Percentiles rank a stretch among this genome's conserved stretches.
Evolutionary conservation across 805 yeast genomes (phyloP).

Genomic region (Grigorovia yakushimaensis): DNA sequence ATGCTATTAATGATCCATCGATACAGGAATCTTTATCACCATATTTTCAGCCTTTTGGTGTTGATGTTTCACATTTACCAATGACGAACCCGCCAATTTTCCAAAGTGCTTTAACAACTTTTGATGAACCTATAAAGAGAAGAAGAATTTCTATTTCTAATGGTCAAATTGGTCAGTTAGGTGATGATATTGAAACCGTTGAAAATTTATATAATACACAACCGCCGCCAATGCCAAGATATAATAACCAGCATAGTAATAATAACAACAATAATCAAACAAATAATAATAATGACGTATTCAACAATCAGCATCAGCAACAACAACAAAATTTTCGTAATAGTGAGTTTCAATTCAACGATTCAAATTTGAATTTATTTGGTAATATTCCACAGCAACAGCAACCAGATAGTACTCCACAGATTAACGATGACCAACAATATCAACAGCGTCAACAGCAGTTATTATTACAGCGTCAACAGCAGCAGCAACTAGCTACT

Average conservation of each 20-base stretch:
- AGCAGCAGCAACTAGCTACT: neutral
- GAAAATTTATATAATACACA: conserved; percentile 32
- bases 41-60: conserved; percentile 35
- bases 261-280: neutral
- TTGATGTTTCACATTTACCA: conserved; percentile 36
- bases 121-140: conserved; percentile 24
- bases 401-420: neutral
- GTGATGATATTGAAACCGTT: conserved; percentile 31
- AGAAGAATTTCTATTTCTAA: conserved; percentile 73
- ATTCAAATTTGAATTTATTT: neutral
- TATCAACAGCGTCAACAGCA: neutral
- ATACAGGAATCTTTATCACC: conserved; percentile 33
- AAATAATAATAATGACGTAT: neutral
- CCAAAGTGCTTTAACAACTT: conserved; percentile 32
- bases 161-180: conserved; percentile 75
- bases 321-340: neutral
- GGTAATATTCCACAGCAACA: neutral
- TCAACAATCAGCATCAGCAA: neutral
- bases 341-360: neutral
- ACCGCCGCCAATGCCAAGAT: conserved; percentile 14
- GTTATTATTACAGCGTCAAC: neutral
- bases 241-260: neutral
- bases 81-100: conserved; percentile 38
- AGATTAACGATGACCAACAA: neutral
- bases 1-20: conserved; percentile 22